A percentile compares a stretch with the other conserved stretches of the same genome.
phyloP scores from a whole-genome alignment of 306 rosid species.

The Castanea sativa region DNA sequence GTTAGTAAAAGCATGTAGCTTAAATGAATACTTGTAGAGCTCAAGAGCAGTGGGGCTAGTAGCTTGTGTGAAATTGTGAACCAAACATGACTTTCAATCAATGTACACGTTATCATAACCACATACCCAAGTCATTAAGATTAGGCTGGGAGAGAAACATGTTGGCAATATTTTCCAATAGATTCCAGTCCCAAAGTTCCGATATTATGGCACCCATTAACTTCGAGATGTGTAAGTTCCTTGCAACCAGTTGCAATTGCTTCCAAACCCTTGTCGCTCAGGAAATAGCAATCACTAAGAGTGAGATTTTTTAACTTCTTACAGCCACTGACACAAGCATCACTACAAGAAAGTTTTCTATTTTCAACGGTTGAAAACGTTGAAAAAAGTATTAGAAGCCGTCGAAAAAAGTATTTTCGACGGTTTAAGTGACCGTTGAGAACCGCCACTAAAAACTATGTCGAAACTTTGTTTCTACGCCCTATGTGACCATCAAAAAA shows the following conservation, averaged over 20 bases:
- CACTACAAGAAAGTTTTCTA: too few relatives aligned
- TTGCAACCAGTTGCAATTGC: slow-evolving; percentile 88
- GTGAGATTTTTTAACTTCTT: slow-evolving; percentile 84
- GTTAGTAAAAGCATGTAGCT: slow-evolving; percentile 1
- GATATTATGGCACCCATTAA: slow-evolving; percentile 94
- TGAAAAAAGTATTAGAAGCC: too few relatives aligned
- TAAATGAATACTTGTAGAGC: not conserved
- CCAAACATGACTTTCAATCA: slow-evolving; percentile 7
- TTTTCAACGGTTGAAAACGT: too few relatives aligned
- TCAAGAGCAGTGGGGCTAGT: not conserved
- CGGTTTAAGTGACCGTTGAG: too few relatives aligned
- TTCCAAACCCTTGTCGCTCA: slow-evolving; percentile 88
- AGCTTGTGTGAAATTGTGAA: slow-evolving; percentile 1
- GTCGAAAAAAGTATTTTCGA: too few relatives aligned
- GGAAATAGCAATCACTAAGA: slow-evolving; percentile 81
- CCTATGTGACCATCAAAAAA: too few relatives aligned
- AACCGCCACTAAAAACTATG: too few relatives aligned
- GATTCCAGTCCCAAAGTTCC: slow-evolving; percentile 79
- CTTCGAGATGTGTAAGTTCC: slow-evolving; percentile 88
- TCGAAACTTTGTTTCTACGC: too few relatives aligned
- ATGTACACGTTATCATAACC: slow-evolving; percentile 10
- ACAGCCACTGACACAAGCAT: slow-evolving; percentile 73
- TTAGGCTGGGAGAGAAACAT: slow-evolving; percentile 38
- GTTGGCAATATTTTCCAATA: slow-evolving; percentile 86
- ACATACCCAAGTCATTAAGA: slow-evolving; percentile 18